These are phyloP conservation scores for Wickerhamomyces mucosus DNA, from an alignment of 805 yeast species.

Conservation along the genomic window DNA sequence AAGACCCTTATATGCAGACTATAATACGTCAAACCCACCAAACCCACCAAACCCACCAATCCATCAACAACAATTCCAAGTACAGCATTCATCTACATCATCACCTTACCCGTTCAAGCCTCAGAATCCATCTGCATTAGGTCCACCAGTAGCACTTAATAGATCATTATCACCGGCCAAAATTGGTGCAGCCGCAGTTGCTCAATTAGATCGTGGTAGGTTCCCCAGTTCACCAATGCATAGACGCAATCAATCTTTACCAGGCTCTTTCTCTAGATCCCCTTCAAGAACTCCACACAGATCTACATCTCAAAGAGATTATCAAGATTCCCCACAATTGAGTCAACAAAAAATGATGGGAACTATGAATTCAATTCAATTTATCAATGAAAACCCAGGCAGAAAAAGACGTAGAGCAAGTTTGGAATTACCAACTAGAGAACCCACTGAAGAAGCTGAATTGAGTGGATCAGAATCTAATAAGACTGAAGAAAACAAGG, in stretches of 20 bases:
- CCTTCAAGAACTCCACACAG: constrained; percentile 9
- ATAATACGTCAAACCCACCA: too few species aligned
- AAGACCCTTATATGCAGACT: constrained; percentile 8
- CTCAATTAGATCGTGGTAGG: constrained; percentile 27
- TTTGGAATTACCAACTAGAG: too few species aligned
- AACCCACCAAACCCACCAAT: constrained; percentile 2
- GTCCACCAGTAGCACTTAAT: constrained; percentile 15
- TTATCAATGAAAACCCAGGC: constrained; percentile 21
- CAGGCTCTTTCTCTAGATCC: constrained; percentile 12
- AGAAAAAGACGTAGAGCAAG: constrained; percentile 19
- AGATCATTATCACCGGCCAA: constrained; percentile 60
- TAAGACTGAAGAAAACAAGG: constrained; percentile 9
- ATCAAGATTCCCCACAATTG: too few species aligned
- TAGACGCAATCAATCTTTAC: constrained; percentile 31
- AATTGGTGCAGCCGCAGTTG: constrained; percentile 66
- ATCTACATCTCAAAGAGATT: constrained; percentile 21
- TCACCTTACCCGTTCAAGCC: background rate
- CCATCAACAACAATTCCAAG: constrained; percentile 2
- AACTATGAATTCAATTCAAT: constrained; percentile 18
- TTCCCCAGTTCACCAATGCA: constrained; percentile 22
- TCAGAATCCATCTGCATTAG: constrained; percentile 7
- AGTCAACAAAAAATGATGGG: constrained; percentile 23
- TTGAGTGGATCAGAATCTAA: constrained; percentile 11
- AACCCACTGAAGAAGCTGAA: too few species aligned
- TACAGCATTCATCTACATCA: constrained; percentile 1